Evolutionary conservation across 108 stramenopile genomes (phyloP).

Genomic region (Nitzschia putrida): DNA sequence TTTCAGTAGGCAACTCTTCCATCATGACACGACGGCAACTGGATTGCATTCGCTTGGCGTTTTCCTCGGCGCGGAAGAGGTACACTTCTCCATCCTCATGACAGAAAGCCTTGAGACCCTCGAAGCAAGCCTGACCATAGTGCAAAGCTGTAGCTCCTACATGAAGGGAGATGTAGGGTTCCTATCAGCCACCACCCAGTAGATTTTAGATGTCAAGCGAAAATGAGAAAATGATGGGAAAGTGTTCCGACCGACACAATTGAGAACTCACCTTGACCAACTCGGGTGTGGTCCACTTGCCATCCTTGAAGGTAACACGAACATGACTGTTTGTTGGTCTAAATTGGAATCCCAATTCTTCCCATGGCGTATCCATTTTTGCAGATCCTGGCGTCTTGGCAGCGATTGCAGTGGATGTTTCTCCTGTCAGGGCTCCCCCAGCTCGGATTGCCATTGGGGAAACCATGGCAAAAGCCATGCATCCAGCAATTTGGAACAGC

Average conservation of each 20-base stretch:
- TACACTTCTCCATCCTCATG: slow-evolving; percentile 90
- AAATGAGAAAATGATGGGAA: background rate
- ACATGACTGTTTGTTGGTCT: slow-evolving; percentile 91
- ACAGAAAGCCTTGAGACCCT: slow-evolving; percentile 98
- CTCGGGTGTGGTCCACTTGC: slow-evolving; percentile 74
- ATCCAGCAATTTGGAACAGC: no score
- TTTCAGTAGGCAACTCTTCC: slow-evolving; percentile 80
- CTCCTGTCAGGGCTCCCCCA: no score
- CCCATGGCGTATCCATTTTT: slow-evolving; percentile 84
- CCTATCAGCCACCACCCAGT: slow-evolving; percentile 39
- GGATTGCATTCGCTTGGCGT: slow-evolving; percentile 82
- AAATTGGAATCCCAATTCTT: slow-evolving; percentile 94
- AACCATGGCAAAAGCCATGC: no score
- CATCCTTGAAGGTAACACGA: slow-evolving; percentile 75
- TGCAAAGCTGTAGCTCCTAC: slow-evolving; percentile 97
- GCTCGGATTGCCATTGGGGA: no score
- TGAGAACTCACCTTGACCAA: slow-evolving; percentile 64
- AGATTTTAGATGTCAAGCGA: background rate
- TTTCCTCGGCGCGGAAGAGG: slow-evolving; percentile 96
- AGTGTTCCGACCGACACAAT: background rate
- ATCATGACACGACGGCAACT: slow-evolving; percentile 90
- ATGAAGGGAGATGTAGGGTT: slow-evolving; percentile 90
- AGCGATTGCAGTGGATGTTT: slow-evolving; percentile 4
- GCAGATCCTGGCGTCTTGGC: slow-evolving; percentile 77
- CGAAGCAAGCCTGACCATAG: slow-evolving; percentile 98